Conservation (phyloP, 2,329 filamentous ascomycete genomes). For the Alternaria conjuncta region DNA sequence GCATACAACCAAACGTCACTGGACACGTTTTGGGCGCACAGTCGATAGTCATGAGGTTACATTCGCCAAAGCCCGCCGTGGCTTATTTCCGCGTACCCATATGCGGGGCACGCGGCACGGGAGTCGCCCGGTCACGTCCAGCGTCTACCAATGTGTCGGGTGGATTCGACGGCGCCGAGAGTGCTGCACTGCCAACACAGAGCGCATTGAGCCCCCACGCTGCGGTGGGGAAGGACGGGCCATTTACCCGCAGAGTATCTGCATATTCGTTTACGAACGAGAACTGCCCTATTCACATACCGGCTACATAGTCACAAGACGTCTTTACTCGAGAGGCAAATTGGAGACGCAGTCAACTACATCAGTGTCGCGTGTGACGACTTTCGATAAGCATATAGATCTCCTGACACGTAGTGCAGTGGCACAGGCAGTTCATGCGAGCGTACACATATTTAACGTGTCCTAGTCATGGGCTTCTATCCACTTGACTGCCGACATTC, state of each 20-base stretch:
- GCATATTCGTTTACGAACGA: neutral
- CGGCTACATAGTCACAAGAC: neutral
- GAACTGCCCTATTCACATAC: neutral
- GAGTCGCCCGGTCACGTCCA: neutral
- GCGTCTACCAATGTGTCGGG: neutral
- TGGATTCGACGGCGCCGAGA: neutral
- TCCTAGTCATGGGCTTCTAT: neutral
- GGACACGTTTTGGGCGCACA: neutral
- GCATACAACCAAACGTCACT: neutral
- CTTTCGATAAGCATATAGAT: neutral
- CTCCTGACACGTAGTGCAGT: neutral
- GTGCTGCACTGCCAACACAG: neutral
- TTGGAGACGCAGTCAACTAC: neutral
- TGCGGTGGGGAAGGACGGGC: neutral
- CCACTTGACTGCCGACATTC: neutral
- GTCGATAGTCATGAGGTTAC: neutral
- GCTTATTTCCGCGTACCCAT: neutral
- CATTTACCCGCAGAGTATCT: neutral
- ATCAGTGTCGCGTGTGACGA: neutral
- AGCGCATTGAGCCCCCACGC: neutral
- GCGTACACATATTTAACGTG: neutral
- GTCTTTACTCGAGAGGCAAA: neutral
- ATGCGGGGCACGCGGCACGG: neutral
- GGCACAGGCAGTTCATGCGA: neutral
- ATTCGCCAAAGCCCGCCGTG: neutral